Conservation (phyloP, 2,329 filamentous ascomycete species). For the Ustilaginoidea virens region DNA sequence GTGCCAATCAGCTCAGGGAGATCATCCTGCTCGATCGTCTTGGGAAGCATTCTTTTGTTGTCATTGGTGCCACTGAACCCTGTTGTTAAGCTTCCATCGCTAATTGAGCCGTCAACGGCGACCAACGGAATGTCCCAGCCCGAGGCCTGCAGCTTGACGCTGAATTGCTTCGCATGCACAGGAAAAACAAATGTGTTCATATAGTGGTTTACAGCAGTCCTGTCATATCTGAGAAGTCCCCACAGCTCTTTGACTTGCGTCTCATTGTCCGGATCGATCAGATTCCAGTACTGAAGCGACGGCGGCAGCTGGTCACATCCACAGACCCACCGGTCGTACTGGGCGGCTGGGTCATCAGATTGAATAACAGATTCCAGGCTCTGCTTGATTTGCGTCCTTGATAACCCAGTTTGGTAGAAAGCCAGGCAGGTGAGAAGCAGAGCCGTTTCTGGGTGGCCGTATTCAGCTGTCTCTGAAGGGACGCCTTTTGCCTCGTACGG, state of each 20-base stretch:
- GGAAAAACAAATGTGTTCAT: slow-evolving; percentile 34
- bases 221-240: not conserved
- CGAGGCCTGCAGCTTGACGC: slow-evolving; percentile 42
- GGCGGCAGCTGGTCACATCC: not conserved
- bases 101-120: slow-evolving; percentile 14
- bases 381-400: not conserved
- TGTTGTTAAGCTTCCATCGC: slow-evolving; percentile 26
- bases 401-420: slow-evolving; percentile 29
- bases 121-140: slow-evolving; percentile 39
- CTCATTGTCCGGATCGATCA: not conserved
- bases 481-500: slow-evolving; percentile 1
- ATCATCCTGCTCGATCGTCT: slow-evolving; percentile 47
- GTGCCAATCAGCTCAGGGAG: slow-evolving; percentile 39
- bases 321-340: slow-evolving; percentile 1
- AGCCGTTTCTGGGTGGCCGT: not conserved
- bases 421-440: slow-evolving; percentile 29
- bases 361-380: not conserved
- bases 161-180: slow-evolving; percentile 43
- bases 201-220: not conserved
- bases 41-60: slow-evolving; percentile 39
- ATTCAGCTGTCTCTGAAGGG: not conserved
- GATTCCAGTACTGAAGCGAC: not conserved
- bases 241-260: slow-evolving; percentile 1
- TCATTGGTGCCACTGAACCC: slow-evolving; percentile 64
- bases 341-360: slow-evolving; percentile 1